Base-by-base conservation (phyloP, 2,329 filamentous ascomycete genomes). In the Fusarium papillatum region DNA sequence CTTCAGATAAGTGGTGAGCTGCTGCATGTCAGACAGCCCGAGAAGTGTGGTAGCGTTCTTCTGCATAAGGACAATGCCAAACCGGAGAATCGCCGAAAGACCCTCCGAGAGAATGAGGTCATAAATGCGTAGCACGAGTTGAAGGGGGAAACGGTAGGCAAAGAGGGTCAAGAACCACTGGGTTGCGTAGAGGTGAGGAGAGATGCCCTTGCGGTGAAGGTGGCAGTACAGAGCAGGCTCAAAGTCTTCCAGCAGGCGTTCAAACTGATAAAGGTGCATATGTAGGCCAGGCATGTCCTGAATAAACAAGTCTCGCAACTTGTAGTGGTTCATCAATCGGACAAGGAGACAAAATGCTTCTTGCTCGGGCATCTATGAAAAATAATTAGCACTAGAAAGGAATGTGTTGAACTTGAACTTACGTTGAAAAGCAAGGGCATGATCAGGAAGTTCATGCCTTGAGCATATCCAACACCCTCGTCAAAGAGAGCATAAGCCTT, bases 121-220 rank as follows among this genome's bases (percentile, higher is more conserved):
- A 84, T 98, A 99, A 63, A 99, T 97, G 38, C 97, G 94, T 69
- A 99, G 92, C 9, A 99, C 97, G 13, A 99, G 91, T 82, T 99
- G 97, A 10, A 99, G 89, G 11, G 97, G 97, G 84, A 99, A 99
- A 50, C 97, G 94, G 84, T 99, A 99, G 38, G 96, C 95, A 82
- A 99, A 99, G n/a, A 99, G 89, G 0, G 97, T 99, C 62, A 99
- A 90, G 85, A 99, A 99, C 97, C 97, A 99, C 84, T 99, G 97
- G 0, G 97, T 99, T 55, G 97, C 97, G 82, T 99, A 99, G 11
- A 99, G 89, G 81, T 98, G 95, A 1, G 97, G 94, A 11, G 94
- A 94, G 66, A 99, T 97, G 76, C 95, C 93, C 68, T 94, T 92
- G 70, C 97, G 93, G 80, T 95, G 94, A 68, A 99, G 91, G 84